Conservation (phyloP, 768 basidiomycete species). For the Leccinum incarnatum region DNA sequence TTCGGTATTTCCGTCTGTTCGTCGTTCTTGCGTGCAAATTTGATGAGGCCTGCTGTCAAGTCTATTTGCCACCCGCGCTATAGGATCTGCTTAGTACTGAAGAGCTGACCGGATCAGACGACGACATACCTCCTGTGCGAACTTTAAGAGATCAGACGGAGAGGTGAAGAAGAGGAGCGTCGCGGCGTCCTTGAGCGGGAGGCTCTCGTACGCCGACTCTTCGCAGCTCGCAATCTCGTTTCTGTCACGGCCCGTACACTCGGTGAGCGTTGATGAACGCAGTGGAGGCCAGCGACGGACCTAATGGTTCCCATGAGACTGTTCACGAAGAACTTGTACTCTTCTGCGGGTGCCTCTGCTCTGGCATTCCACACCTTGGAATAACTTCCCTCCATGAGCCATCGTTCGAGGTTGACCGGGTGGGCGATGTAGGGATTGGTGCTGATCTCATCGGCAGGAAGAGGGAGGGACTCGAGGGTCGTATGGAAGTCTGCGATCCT, state of each 20-base stretch:
- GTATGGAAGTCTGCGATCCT: slow-evolving; percentile 98
- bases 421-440: slow-evolving; percentile 76
- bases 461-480: slow-evolving; percentile 83
- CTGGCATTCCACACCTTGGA: slow-evolving; percentile 97
- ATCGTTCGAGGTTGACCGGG: slow-evolving; percentile 89
- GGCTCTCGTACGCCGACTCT: slow-evolving; percentile 87
- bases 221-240: slow-evolving; percentile 98
- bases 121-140: slow-evolving; percentile 70
- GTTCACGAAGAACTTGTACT: slow-evolving; percentile 93
- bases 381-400: slow-evolving; percentile 99
- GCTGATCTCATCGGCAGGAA: slow-evolving; percentile 62
- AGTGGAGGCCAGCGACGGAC: slow-evolving; percentile 38
- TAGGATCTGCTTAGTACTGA: slow-evolving; percentile 3
- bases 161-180: slow-evolving; percentile 89
- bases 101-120: neutral
- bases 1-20: slow-evolving; percentile 85
- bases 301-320: slow-evolving; percentile 92
- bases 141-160: slow-evolving; percentile 76
- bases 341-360: slow-evolving; percentile 87
- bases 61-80: slow-evolving; percentile 87
- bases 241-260: slow-evolving; percentile 37
- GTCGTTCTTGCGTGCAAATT: slow-evolving; percentile 77
- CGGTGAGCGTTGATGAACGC: slow-evolving; percentile 3
- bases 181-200: slow-evolving; percentile 87
- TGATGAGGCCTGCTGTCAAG: slow-evolving; percentile 63